Percentiles rank a stretch among this genome's conserved stretches.
These are phyloP conservation scores for Boletus insuetus DNA, from an alignment of 768 basidiomycete species.

Conservation along the genomic window DNA sequence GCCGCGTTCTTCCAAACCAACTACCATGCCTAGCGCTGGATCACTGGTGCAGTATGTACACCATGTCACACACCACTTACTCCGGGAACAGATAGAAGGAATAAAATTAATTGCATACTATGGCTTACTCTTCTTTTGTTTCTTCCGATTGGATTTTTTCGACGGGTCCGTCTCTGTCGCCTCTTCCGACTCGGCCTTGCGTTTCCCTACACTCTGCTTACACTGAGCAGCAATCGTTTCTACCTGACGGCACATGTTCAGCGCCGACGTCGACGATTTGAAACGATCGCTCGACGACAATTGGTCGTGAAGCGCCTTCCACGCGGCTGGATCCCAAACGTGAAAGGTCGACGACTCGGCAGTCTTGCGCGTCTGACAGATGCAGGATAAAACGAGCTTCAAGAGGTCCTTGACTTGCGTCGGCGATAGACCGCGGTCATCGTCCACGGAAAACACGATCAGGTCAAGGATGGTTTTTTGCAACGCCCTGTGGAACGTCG, in stretches of 20 bases:
- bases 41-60: too few species aligned
- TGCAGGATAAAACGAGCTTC: slow-evolving; percentile 61
- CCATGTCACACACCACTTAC: neutral
- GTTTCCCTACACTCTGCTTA: slow-evolving; percentile 28
- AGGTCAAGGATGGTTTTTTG: slow-evolving; percentile 48
- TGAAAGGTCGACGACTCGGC: slow-evolving; percentile 29
- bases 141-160: slow-evolving; percentile 45
- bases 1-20: neutral
- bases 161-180: slow-evolving; percentile 25
- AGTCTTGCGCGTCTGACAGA: slow-evolving; percentile 61
- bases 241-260: slow-evolving; percentile 66
- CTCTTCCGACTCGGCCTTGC: slow-evolving; percentile 37
- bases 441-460: slow-evolving; percentile 47
- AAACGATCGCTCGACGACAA: slow-evolving; percentile 57
- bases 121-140: slow-evolving; percentile 39
- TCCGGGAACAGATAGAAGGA: neutral
- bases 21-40: neutral
- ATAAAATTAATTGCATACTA: slow-evolving; percentile 10
- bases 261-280: slow-evolving; percentile 58
- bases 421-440: slow-evolving; percentile 47
- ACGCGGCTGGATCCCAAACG: slow-evolving; percentile 60
- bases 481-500: slow-evolving; percentile 46
- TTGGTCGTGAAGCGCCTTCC: slow-evolving; percentile 48
- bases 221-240: slow-evolving; percentile 19
- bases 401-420: slow-evolving; percentile 77